Evolutionary conservation across 1,139 yeast genomes (phyloP), one percentile per base, ranked within the genome.

Genomic region (Casaregolazyma suthepensis): DNA sequence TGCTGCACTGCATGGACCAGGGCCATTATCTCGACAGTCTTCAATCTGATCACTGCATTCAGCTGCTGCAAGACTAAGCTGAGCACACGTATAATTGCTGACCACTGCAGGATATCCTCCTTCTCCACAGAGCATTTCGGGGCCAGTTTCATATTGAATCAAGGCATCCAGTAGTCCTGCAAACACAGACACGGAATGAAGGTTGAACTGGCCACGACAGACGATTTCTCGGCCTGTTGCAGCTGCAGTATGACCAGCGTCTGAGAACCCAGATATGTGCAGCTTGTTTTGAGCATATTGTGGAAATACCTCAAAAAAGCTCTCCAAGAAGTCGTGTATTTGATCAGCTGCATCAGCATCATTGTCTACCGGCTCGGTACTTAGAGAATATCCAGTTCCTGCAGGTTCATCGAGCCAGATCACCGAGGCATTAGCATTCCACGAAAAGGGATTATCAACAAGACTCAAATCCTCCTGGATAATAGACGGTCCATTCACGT

Each of bases 201-300:
- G 75, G 55, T 83, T 78, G 63, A 84, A 83, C 23, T 56, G 52
- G 7, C 59, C 19, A 79, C 81, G 81, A 55, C 72, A 74, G 55
- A 83, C 69, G 55, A 85, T 83, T 65, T 83, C 89, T 48, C 78
- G 72, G 3, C 88, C 88, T 65, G 85, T 80, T 26, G 74, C 78
- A 22, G 91, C 90, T 55, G 84, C 80, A 65, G 84, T 84, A 66
- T 84, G 89, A 37, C 91, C 91, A 40, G 87, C 90, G 62, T 85
- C 85, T 3, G 88, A 82, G 66, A 83, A 89, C 55, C 91, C 91
- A 51, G 90, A 80, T 63, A 85, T 79, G 66, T 85, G 90, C 75
- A 85, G 83, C 45, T 74, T 73, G 20, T 37, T 46, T 57, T 79
- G 76, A 10, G 67, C 56, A 60, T 78, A 80, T 52, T 80, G 73